A percentile compares a stretch with the other conserved stretches of the same genome.
Conservation (phyloP, 805 yeast species). For the Yamadazyma ubonensis region DNA sequence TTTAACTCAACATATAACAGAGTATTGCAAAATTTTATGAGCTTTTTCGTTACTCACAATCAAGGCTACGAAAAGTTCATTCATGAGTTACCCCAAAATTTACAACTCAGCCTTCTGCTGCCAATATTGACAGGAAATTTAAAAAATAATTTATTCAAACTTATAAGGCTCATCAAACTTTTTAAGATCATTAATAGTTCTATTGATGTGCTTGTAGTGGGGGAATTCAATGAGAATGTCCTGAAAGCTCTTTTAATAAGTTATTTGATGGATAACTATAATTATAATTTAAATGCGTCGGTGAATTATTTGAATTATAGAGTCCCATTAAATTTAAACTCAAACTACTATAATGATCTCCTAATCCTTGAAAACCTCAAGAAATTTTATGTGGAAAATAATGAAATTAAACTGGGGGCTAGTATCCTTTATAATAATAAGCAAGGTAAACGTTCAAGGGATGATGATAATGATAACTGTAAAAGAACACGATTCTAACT, state of each 20-base stretch:
- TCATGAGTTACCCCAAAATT: slow-evolving; percentile 29
- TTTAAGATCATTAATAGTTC: slow-evolving; percentile 31
- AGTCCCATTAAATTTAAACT: slow-evolving; percentile 21
- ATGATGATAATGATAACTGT: slow-evolving; percentile 20
- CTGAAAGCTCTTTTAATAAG: slow-evolving; percentile 36
- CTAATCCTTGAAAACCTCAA: slow-evolving; percentile 39
- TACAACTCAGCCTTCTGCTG: slow-evolving; percentile 23
- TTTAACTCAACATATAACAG: slow-evolving; percentile 30
- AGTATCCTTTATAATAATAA: slow-evolving; percentile 21
- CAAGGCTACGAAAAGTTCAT: slow-evolving; percentile 27
- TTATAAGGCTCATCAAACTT: slow-evolving; percentile 35
- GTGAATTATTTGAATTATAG: slow-evolving; percentile 22
- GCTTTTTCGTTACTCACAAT: slow-evolving; percentile 34
- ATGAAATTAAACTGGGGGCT: slow-evolving; percentile 22
- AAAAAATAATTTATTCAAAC: slow-evolving; percentile 35
- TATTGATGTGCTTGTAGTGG: slow-evolving; percentile 32
- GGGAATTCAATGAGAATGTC: slow-evolving; percentile 24
- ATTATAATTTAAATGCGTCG: slow-evolving; percentile 32
- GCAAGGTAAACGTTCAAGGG: slow-evolving; percentile 22
- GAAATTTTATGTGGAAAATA: slow-evolving; percentile 37
- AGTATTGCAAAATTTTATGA: slow-evolving; percentile 38
- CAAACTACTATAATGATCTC: slow-evolving; percentile 39
- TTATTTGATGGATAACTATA: slow-evolving; percentile 41
- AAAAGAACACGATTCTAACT: slow-evolving; percentile 5
- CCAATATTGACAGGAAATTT: slow-evolving; percentile 41